Conservation (phyloP, 2,329 filamentous ascomycete genomes). For the Elsinoe fawcettii region DNA sequence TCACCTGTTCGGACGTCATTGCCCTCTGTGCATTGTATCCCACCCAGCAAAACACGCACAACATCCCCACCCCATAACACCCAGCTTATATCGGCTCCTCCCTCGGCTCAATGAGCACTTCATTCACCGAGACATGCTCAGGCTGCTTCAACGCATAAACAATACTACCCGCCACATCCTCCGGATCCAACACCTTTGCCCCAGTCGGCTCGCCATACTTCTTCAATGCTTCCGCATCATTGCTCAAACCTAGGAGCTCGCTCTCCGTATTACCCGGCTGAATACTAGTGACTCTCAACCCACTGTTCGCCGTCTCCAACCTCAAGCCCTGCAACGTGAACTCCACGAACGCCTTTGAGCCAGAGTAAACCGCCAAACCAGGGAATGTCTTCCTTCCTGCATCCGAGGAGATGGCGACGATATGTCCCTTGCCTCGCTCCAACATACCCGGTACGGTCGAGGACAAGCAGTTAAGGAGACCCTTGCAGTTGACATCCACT, state of each 20-base stretch:
- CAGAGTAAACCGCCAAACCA: conserved; percentile 72
- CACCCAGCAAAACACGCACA: background rate
- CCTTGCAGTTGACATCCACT: conserved; percentile 82
- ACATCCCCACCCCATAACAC: background rate
- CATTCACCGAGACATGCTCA: conserved; percentile 68
- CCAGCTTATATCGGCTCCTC: conserved; percentile 59
- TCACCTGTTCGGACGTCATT: background rate
- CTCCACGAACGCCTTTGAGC: conserved; percentile 79
- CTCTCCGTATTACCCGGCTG: conserved; percentile 73
- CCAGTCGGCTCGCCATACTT: conserved; percentile 70
- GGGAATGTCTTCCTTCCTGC: conserved; percentile 77
- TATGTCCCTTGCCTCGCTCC: conserved; percentile 58
- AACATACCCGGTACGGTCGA: conserved; percentile 66
- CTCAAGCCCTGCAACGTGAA: conserved; percentile 68
- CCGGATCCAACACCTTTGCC: conserved; percentile 64
- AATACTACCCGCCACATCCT: conserved; percentile 65
- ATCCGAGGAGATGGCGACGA: conserved; percentile 75
- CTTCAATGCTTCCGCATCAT: conserved; percentile 67
- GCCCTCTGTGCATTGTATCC: background rate
- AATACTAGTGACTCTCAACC: conserved; percentile 63
- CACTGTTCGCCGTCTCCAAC: conserved; percentile 66
- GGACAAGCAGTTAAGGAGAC: conserved; percentile 64
- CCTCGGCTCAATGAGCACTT: conserved; percentile 69
- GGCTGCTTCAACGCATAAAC: conserved; percentile 69
- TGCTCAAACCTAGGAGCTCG: conserved; percentile 65